Base-by-base conservation (phyloP, 306 rosid species). In the Fragaria ananassa region DNA sequence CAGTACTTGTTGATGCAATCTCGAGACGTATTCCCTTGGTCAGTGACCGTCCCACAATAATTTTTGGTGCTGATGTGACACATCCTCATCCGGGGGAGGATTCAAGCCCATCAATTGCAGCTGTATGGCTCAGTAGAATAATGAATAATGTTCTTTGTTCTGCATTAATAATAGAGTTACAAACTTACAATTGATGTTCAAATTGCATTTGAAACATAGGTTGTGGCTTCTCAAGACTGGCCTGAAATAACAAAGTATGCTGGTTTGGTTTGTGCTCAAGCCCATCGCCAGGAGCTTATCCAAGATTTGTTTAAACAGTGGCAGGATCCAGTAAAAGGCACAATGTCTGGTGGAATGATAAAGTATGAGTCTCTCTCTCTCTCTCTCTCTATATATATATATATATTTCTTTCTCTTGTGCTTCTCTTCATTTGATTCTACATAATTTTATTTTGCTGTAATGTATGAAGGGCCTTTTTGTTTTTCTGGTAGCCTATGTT, bases 41-140 rank as follows among this genome's bases (percentile, higher is more conserved):
- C 35, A 91, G 96, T 13, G 99, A 96, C 70, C 83, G 93, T 10
- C 99, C 99, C 7, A 96, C 99, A 4, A 96, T 96, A 44, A 96
- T 96, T 37, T 96, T 96, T 81, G 99, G 99, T 54, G 99, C 99
- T 75, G 99, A 96, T 82, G 99, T 96, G 13, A 96, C 99, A 41
- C 99, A 96, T 84, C 99, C 99, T 41, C 99, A 91, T 71, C 99
- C 99, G 29, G 99, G 99, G 53, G 99, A 96, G 88, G 99, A 96
- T 83, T 89, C 96, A 1, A 96, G 99, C 62, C 97, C 99, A 1
- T 96, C 99, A 1, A 93, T 96, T 25, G 98, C 99, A 12, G 99
- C 99, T 29, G 99, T 96, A 89, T 64, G 97, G 72, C 57, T 25
- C 10, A 58, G 34, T 19, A n/a, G 47, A 6, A 31, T 3, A 8